phyloP scores from a whole-genome alignment of 2,329 filamentous ascomycete species.

The Venturia oleaginea region DNA sequence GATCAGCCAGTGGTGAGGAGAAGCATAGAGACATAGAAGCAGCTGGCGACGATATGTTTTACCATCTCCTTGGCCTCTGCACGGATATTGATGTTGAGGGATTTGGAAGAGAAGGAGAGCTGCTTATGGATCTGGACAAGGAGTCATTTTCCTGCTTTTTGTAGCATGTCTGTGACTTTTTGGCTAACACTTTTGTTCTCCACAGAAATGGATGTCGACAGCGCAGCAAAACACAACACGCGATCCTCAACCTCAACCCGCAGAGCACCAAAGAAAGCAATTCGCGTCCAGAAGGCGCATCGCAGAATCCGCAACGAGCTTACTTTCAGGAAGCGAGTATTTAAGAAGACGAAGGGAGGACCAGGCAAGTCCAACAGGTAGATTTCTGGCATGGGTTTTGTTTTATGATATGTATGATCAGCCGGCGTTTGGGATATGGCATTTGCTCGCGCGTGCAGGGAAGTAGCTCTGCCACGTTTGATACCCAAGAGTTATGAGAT shows the following conservation, averaged over 20 bases:
- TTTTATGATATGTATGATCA: background rate
- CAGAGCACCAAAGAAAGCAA: background rate
- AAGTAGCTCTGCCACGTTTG: background rate
- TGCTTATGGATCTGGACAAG: constrained; percentile 5
- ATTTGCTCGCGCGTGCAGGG: background rate
- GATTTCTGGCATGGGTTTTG: background rate
- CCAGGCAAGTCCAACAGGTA: constrained; percentile 3
- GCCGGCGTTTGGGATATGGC: background rate
- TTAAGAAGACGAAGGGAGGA: constrained; percentile 6
- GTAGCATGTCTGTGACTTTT: constrained; percentile 4
- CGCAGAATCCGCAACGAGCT: constrained; percentile 13
- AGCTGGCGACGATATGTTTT: constrained; percentile 12
- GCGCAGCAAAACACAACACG: background rate
- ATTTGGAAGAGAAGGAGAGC: background rate
- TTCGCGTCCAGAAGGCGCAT: constrained; percentile 10
- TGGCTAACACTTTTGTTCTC: background rate
- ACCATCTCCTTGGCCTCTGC: constrained; percentile 9
- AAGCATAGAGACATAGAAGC: constrained; percentile 11
- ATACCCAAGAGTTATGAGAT: background rate
- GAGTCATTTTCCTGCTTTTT: constrained; percentile 7
- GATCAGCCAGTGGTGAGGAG: background rate
- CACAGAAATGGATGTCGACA: constrained; percentile 13
- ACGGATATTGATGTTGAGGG: constrained; percentile 8
- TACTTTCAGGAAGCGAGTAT: constrained; percentile 3
- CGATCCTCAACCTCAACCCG: background rate